Conservation (phyloP, 495 filamentous ascomycete genomes). For the Friedmanniomyces simplex region DNA sequence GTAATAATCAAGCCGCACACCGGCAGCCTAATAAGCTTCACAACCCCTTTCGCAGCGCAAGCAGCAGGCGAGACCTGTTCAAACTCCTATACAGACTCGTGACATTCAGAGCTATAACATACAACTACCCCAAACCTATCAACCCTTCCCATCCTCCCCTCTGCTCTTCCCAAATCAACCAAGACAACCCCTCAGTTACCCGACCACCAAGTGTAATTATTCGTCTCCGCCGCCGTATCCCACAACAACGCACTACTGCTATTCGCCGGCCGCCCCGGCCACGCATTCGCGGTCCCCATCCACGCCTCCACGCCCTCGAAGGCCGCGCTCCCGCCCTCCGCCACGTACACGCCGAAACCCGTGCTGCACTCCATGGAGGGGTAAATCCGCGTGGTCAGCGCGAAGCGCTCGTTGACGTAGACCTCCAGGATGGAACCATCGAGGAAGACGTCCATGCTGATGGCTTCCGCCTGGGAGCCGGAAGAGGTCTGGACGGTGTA, state of each 20-base stretch:
- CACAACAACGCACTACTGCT: slow-evolving; percentile 29
- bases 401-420: slow-evolving; percentile 31
- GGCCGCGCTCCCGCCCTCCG: slow-evolving; percentile 18
- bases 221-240: slow-evolving; percentile 30
- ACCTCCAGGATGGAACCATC: slow-evolving; percentile 32
- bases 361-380: slow-evolving; percentile 25
- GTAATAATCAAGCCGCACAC: too few relatives aligned
- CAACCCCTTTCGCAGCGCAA: too few relatives aligned
- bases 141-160: too few relatives aligned
- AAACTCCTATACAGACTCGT: too few relatives aligned
- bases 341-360: slow-evolving; percentile 28
- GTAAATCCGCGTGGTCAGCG: slow-evolving; percentile 31
- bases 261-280: slow-evolving; percentile 27
- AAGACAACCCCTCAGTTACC: slow-evolving; percentile 27
- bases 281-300: slow-evolving; percentile 23
- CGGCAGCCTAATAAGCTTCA: too few relatives aligned
- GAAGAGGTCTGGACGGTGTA: slow-evolving; percentile 21
- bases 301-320: slow-evolving; percentile 23
- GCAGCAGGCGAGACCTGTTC: too few relatives aligned
- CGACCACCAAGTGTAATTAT: slow-evolving; percentile 33
- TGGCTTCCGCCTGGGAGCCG: slow-evolving; percentile 18
- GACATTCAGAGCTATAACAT: too few relatives aligned
- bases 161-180: too few relatives aligned
- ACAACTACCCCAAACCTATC: too few relatives aligned
- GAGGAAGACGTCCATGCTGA: slow-evolving; percentile 29